Evolutionary conservation across 306 rosid genomes (phyloP), one percentile per base, ranked within the genome.

Genomic region (Vigna unguiculata): DNA sequence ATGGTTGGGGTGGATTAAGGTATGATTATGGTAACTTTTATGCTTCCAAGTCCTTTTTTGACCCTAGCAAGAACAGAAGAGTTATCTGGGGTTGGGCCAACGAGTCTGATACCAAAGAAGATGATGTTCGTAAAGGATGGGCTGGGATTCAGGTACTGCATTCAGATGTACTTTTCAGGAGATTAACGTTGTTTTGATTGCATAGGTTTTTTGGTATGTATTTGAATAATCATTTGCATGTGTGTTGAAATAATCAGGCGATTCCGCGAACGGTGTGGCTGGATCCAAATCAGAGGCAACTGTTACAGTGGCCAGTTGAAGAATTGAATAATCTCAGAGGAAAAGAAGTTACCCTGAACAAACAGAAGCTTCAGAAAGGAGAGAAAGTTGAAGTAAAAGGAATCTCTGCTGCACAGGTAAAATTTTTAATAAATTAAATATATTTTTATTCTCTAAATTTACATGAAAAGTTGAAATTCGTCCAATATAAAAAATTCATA

Each of bases 61-160:
- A 95, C 69, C 81, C 84, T 0, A 82, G 14, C 7, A 87, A 10
- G 79, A 82, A 83, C 7, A 54, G 97, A 7, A 90, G 97, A 47
- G 72, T 95, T 22, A 24, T 95, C 76, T 92, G 96, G 99, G 97
- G 96, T 55, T 95, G 99, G 97, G 93, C 97, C 0, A 95, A 95
- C 32, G 97, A 92, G 70, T 95, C 99, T 13, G 97, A 95, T 21
- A 6, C 77, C 0, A 0, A 4, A 6, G 1, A 48, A 0, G 81
- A 83, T 22, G 96, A 92, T 82, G 36, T 71, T 15, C 7, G 28
- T 0, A 95, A 95, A 71, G 97, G 98, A 76, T 95, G 98, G 98
- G 93, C 97, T 0, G 97, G 98, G 77, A 67, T 95, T 69, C 98
- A 90, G 96, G 97, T 78, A 28, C 32, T 28, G 32, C 32, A 28